A percentile compares a stretch with the other conserved stretches of the same genome.
Evolutionary conservation across 352 stramenopile species (phyloP).

Genomic region (Globisporangium emineosum): DNA sequence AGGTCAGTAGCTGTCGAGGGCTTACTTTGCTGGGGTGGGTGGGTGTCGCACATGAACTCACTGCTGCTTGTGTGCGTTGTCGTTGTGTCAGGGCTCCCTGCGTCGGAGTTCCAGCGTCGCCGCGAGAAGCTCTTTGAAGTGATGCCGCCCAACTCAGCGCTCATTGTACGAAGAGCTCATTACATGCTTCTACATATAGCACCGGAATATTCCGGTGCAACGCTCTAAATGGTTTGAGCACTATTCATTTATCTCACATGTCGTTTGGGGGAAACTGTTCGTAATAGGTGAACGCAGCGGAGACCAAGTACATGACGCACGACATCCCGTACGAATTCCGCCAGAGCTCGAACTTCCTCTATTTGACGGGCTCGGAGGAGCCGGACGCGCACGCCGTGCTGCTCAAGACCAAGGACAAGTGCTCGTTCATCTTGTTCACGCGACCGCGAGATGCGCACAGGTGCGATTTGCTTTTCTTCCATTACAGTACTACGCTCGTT

Average conservation of each 20-base stretch:
- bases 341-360: slow-evolving; percentile 85
- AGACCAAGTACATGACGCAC: slow-evolving; percentile 86
- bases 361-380: slow-evolving; percentile 80
- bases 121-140: slow-evolving; percentile 56
- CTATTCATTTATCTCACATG: too few relatives aligned
- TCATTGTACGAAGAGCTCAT: slow-evolving; percentile 40
- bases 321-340: slow-evolving; percentile 87
- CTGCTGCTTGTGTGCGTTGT: background rate
- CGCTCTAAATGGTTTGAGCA: too few relatives aligned
- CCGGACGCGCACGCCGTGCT: slow-evolving; percentile 74
- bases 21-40: background rate
- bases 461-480: slow-evolving; percentile 4
- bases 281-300: slow-evolving; percentile 51
- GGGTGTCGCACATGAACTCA: background rate
- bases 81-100: slow-evolving; percentile 37
- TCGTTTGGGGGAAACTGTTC: too few relatives aligned
- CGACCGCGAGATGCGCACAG: slow-evolving; percentile 68
- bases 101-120: slow-evolving; percentile 61
- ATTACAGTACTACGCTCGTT: too few relatives aligned
- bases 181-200: too few relatives aligned
- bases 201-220: background rate
- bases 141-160: slow-evolving; percentile 66
- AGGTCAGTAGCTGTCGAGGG: slow-evolving; percentile 19
- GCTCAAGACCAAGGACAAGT: slow-evolving; percentile 60
- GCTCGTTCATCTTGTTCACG: slow-evolving; percentile 73